Evolutionary conservation across 1,284 basidiomycete species (phyloP), one percentile per base, ranked within the genome.

Genomic region (Cutaneotrichosporon spelunceum): DNA sequence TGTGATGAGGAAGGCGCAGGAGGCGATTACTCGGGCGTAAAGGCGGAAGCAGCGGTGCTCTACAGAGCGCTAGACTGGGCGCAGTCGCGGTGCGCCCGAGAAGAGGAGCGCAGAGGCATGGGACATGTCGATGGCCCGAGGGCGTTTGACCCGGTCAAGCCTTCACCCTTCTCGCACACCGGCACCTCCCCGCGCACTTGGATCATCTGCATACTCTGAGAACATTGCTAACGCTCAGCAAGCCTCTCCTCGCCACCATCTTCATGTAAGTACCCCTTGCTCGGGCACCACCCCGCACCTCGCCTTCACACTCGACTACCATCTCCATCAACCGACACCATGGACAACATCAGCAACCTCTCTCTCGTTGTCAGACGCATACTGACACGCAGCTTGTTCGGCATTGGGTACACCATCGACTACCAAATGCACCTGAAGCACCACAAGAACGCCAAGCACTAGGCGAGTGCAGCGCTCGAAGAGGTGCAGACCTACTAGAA

Each of bases 341-440:
- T 33, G 8, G 30, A 30, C 30, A 30, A 30, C 30, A 5, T 30
- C 30, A 10, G 10, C 30, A 30, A 30, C 30, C 30, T 30, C 30
- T 30, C 24, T 49, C 24, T 49, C 11, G 11, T 26, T 9, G 21
- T 34, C 19, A 9, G 7, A n/a, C n/a, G 29, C 14, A n/a, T n/a
- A 19, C n/a, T 13, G 24, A 30, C 13, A 21, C 11, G 7, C 52
- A 55, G 39, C 13, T 80, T 95, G 67, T 90, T 93, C 79, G 84
- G 83, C 64, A 81, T 95, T 70, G 90, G 92, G 57, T 96, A 94
- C 81, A 89, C 89, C 69, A 83, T 93, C 71, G 91, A 93, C 82
- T 93, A 93, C 80, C 87, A 93, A 82, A 72, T 78, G 74, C 76
- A 76, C 69, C 68, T 78, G 58, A 76, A 76, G 69, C 74, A 78